Conservation (phyloP, 2,329 filamentous ascomycete species). For the Xylaria multiplex region DNA sequence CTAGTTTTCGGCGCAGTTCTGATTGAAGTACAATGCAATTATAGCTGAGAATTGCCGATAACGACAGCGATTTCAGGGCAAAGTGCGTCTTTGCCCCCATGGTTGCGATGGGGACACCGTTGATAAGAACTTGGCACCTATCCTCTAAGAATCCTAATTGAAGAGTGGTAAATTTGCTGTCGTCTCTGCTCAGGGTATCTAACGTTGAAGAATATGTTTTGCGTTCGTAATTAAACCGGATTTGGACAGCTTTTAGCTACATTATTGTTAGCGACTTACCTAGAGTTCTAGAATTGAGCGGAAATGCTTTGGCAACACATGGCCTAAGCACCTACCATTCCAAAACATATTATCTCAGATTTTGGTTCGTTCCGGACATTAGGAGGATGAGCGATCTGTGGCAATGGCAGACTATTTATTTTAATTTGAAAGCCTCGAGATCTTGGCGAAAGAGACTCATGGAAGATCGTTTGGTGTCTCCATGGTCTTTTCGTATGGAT, state of each 20-base stretch:
- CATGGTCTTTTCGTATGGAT: no score
- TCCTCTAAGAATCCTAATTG: conserved; percentile 7
- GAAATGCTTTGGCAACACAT: no score
- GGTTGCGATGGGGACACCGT: conserved; percentile 3
- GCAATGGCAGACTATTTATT: no score
- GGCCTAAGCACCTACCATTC: conserved; percentile 32
- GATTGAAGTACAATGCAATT: conserved; percentile 1
- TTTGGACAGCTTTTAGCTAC: conserved; percentile 18
- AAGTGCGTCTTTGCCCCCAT: conserved; percentile 12
- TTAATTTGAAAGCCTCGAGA: no score
- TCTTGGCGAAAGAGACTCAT: no score
- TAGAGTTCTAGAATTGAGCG: no score
- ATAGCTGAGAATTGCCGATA: not conserved
- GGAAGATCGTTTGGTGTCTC: no score
- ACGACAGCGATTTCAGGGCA: conserved; percentile 15
- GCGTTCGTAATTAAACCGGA: conserved; percentile 2
- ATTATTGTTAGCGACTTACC: not conserved
- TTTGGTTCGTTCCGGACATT: not conserved
- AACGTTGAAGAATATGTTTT: not conserved
- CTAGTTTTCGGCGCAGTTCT: conserved; percentile 2
- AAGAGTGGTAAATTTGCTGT: conserved; percentile 1
- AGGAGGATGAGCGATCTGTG: not conserved
- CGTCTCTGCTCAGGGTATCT: not conserved
- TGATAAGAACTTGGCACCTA: conserved; percentile 13
- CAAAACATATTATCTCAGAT: conserved; percentile 31